Conservation (phyloP, 768 basidiomycete genomes). For the Termitomyces sp. region DNA sequence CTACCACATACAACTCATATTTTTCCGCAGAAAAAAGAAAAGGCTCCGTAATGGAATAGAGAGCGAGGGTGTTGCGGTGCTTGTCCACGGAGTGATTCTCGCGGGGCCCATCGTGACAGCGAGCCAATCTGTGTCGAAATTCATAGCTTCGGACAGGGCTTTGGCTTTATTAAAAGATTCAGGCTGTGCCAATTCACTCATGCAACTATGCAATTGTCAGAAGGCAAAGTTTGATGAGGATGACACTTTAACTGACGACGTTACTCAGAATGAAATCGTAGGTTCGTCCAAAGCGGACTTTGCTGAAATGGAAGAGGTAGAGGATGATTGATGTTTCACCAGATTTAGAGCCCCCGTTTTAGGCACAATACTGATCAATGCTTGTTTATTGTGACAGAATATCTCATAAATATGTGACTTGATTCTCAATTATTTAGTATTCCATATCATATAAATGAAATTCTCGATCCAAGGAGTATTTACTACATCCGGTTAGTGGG, state of each 20-base stretch:
- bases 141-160: conserved; percentile 61
- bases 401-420: too few relatives aligned
- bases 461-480: too few relatives aligned
- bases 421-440: too few relatives aligned
- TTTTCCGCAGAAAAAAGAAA: conserved; percentile 16
- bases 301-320: not conserved
- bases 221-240: not conserved
- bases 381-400: too few relatives aligned
- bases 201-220: conserved; percentile 31
- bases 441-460: too few relatives aligned
- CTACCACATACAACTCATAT: not conserved
- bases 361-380: not conserved
- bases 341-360: not conserved
- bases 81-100: conserved; percentile 53
- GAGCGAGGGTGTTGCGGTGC: conserved; percentile 45
- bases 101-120: conserved; percentile 56
- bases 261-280: not conserved
- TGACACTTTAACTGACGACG: not conserved
- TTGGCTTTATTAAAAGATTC: conserved; percentile 45
- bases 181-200: conserved; percentile 37
- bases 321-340: not conserved
- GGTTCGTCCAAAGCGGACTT: not conserved
- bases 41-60: conserved; percentile 14
- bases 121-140: conserved; percentile 59
- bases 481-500: too few relatives aligned